Percentiles rank a stretch among this genome's conserved stretches.
Evolutionary conservation across 257 asterid species (phyloP).

Genomic region (Leptodermis oblonga): DNA sequence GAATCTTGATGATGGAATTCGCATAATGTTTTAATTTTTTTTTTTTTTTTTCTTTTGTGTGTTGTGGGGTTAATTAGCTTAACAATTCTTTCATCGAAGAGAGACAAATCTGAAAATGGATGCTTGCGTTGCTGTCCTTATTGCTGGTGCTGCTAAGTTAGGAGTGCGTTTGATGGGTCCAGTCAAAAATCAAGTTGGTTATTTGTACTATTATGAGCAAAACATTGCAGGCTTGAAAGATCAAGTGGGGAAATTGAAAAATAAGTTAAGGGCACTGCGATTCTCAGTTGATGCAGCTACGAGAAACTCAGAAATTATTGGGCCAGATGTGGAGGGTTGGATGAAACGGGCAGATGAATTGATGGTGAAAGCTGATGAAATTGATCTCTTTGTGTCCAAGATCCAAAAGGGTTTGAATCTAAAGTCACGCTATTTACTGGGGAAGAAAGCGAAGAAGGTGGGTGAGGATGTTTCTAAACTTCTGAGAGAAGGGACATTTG

Average conservation of each 20-base stretch:
- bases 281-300: neutral
- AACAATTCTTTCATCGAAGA: too few relatives aligned
- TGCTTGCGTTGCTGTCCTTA: too few relatives aligned
- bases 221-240: neutral
- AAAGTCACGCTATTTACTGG: constrained; percentile 10
- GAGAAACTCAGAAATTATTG: neutral
- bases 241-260: neutral
- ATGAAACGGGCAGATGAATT: neutral
- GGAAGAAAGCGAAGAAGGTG: constrained; percentile 18
- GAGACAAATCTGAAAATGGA: too few relatives aligned
- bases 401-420: constrained; percentile 14
- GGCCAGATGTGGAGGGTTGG: neutral
- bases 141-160: neutral
- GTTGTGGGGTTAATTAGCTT: too few relatives aligned
- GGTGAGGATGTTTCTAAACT: constrained; percentile 4
- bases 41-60: too few relatives aligned
- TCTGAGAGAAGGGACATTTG: neutral
- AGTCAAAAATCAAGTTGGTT: neutral
- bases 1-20: too few relatives aligned
- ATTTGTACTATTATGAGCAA: neutral
- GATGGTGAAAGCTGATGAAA: neutral
- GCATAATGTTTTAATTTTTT: too few relatives aligned
- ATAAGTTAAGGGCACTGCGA: neutral
- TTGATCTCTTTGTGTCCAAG: too few relatives aligned
- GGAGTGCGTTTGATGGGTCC: neutral